Conservation (phyloP, 345 rosid genomes). For the Isatis tinctoria region DNA sequence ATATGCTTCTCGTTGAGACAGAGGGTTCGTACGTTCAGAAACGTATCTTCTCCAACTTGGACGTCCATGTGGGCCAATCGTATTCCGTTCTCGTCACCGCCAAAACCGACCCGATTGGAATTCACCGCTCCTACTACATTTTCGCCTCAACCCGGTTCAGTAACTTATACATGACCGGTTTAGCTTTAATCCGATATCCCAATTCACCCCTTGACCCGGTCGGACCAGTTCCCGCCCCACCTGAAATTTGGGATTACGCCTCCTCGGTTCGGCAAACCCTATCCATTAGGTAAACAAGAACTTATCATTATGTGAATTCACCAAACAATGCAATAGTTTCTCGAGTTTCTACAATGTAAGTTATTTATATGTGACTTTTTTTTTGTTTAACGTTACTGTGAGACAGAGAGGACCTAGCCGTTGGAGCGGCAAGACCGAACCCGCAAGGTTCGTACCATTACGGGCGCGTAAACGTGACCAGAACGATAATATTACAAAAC, state of each 20-base stretch:
- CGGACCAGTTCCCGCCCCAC: conserved; percentile 20
- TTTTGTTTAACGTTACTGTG: too few relatives aligned
- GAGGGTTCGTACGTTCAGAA: conserved; percentile 30
- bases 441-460: conserved; percentile 55
- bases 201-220: conserved; percentile 13
- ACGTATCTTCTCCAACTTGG: conserved; percentile 9
- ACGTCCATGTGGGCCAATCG: conserved; percentile 35
- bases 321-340: background rate
- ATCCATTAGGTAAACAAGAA: conserved; percentile 23
- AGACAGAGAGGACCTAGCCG: conserved; percentile 44
- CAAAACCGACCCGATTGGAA: conserved; percentile 16
- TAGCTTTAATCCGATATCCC: conserved; percentile 29
- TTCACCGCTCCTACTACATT: conserved; percentile 18
- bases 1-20: conserved; percentile 34
- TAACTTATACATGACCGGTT: conserved; percentile 10
- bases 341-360: background rate
- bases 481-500: conserved; percentile 41
- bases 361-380: too few relatives aligned
- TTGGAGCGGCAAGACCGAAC: conserved; percentile 65
- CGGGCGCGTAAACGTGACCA: conserved; percentile 31
- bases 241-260: conserved; percentile 19
- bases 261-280: conserved; percentile 28
- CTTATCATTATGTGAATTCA: background rate
- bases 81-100: conserved; percentile 34
- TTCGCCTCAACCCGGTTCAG: conserved; percentile 27